These are phyloP conservation scores for Obelidium mucronatum DNA, from an alignment of 192 early-diverging fungal species.

Conservation along the genomic window DNA sequence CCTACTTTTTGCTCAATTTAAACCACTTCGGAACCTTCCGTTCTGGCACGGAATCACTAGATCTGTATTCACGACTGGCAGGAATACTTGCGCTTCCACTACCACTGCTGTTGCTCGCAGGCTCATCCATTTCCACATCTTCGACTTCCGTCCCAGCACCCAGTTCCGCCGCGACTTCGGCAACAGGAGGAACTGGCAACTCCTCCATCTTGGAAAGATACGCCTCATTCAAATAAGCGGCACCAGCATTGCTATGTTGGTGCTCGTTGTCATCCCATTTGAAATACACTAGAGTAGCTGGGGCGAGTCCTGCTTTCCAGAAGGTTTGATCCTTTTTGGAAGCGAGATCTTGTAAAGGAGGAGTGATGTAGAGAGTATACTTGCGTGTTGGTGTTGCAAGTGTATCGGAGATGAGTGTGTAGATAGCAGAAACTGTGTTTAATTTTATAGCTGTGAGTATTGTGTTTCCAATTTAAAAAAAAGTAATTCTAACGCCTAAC, in stretches of 20 bases:
- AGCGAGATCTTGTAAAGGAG: conserved; percentile 42
- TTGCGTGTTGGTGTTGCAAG: conserved; percentile 17
- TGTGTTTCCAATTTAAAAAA: not conserved
- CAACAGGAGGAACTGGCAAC: conserved; percentile 33
- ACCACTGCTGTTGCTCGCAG: too few relatives aligned
- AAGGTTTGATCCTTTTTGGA: conserved; percentile 42
- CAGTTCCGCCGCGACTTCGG: not conserved
- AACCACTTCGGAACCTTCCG: conserved; percentile 54
- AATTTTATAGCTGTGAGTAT: not conserved
- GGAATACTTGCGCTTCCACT: conserved; percentile 4
- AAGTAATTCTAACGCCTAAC: conserved; percentile 52
- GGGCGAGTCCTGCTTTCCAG: conserved; percentile 53
- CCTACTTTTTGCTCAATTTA: conserved; percentile 47
- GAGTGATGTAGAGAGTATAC: conserved; percentile 49
- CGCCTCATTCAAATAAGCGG: conserved; percentile 16
- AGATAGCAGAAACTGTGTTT: conserved; percentile 22
- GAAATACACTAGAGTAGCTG: conserved; percentile 55
- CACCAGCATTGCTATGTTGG: not conserved
- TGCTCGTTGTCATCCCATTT: conserved; percentile 43
- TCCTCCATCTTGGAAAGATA: conserved; percentile 24
- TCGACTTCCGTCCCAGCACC: not conserved
- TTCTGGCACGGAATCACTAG: conserved; percentile 1
- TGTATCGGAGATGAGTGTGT: conserved; percentile 7
- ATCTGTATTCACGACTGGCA: not conserved
- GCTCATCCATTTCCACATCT: conserved; percentile 9